A percentile compares a stretch with the other conserved stretches of the same genome.
Evolutionary conservation across 257 asterid species (phyloP).

Genomic region (Solanum etuberosum): DNA sequence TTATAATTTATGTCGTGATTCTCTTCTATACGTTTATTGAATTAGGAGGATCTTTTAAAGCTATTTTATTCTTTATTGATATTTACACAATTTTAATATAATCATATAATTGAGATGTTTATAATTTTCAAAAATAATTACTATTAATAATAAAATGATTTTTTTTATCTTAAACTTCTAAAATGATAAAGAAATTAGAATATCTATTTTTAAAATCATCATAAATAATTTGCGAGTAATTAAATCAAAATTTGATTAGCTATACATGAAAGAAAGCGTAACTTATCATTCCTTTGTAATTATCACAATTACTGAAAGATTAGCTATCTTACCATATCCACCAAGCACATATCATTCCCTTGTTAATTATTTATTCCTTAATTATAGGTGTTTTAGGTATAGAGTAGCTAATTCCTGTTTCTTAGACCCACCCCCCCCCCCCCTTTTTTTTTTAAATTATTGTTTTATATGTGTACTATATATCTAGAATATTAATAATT

Average conservation of each 20-base stretch:
- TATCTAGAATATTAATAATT: background rate
- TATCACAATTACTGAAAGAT: background rate
- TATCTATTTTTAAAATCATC: background rate
- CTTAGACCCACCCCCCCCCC: background rate
- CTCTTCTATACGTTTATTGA: too few relatives aligned
- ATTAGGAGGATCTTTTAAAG: too few relatives aligned
- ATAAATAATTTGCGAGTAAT: background rate
- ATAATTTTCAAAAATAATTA: background rate
- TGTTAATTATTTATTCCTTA: background rate
- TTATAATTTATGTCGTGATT: too few relatives aligned
- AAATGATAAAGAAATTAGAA: background rate
- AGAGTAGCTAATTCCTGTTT: background rate
- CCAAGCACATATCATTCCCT: background rate
- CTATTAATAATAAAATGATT: background rate
- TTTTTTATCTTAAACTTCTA: background rate
- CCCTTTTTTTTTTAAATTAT: background rate
- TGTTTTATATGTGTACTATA: background rate
- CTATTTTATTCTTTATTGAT: background rate
- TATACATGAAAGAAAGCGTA: background rate
- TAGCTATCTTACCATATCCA: background rate
- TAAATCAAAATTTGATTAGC: background rate
- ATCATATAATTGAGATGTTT: background rate
- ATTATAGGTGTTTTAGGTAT: background rate
- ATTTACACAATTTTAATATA: background rate
- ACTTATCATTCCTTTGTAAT: background rate